These are phyloP conservation scores for Coffea eugenioides DNA, from an alignment of 257 asterid genomes.

Conservation along the genomic window DNA sequence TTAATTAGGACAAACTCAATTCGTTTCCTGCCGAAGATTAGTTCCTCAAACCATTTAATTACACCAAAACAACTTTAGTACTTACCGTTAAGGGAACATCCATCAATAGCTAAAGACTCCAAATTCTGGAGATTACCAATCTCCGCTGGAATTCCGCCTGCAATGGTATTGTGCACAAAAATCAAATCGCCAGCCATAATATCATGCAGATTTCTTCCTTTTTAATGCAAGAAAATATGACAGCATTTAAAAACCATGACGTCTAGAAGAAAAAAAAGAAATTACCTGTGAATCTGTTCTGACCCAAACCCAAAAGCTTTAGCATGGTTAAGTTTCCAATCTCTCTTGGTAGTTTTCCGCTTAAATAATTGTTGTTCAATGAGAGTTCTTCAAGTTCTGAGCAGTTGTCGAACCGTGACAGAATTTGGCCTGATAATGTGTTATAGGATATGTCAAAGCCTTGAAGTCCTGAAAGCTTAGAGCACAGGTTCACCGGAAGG, in stretches of 20 bases:
- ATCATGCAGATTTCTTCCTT: too few relatives aligned
- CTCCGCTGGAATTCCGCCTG: neutral
- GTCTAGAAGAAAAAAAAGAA: neutral
- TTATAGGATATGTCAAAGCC: neutral
- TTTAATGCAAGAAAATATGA: too few relatives aligned
- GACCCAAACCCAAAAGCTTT: neutral
- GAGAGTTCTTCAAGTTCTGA: neutral
- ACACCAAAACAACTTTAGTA: neutral
- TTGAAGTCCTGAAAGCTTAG: constrained; percentile 8
- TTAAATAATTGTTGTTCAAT: neutral
- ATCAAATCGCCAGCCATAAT: too few relatives aligned
- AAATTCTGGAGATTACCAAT: constrained; percentile 4
- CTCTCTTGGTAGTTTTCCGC: constrained; percentile 7
- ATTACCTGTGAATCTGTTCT: neutral
- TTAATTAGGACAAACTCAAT: too few relatives aligned
- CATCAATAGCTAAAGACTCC: neutral
- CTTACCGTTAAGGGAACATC: neutral
- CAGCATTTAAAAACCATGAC: too few relatives aligned
- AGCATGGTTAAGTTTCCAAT: constrained; percentile 10
- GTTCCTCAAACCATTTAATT: neutral
- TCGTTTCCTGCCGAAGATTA: neutral
- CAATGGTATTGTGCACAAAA: neutral
- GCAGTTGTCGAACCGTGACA: constrained; percentile 21
- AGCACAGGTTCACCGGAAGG: constrained; percentile 22
- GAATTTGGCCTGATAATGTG: constrained; percentile 22